Evolutionary conservation across 805 yeast genomes (phyloP).

Genomic region (Kazachstania bromeliacearum): DNA sequence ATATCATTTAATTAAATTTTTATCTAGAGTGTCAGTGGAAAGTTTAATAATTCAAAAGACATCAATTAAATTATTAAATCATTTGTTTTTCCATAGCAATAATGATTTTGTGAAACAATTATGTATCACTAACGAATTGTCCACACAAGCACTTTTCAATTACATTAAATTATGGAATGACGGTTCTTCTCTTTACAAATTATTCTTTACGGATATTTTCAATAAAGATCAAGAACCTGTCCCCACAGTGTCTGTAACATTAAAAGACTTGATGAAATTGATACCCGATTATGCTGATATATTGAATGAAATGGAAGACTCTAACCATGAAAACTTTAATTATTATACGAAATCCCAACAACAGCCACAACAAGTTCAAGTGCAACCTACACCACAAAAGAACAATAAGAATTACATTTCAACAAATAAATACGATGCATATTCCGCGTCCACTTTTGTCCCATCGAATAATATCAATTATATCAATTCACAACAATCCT

Average conservation of each 20-base stretch:
- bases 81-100: constrained; percentile 21
- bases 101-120: constrained; percentile 8
- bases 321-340: background rate
- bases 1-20: constrained; percentile 30
- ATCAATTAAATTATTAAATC: constrained; percentile 25
- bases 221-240: constrained; percentile 14
- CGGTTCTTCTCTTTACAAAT: constrained; percentile 20
- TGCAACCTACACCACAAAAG: constrained; percentile 8
- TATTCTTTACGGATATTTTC: constrained; percentile 18
- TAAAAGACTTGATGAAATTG: constrained; percentile 10
- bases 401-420: constrained; percentile 3
- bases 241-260: constrained; percentile 2
- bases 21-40: constrained; percentile 24
- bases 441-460: constrained; percentile 17
- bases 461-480: constrained; percentile 9
- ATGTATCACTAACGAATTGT: constrained; percentile 18
- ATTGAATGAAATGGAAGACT: background rate
- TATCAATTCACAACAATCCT: background rate
- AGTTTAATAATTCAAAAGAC: constrained; percentile 30
- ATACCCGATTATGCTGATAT: constrained; percentile 10
- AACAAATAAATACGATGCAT: constrained; percentile 17
- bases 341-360: background rate
- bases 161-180: constrained; percentile 31
- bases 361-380: constrained; percentile 2
- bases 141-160: constrained; percentile 15